phyloP scores from a whole-genome alignment of 2,329 filamentous ascomycete genomes.

The Calonectria hongkongensis region DNA sequence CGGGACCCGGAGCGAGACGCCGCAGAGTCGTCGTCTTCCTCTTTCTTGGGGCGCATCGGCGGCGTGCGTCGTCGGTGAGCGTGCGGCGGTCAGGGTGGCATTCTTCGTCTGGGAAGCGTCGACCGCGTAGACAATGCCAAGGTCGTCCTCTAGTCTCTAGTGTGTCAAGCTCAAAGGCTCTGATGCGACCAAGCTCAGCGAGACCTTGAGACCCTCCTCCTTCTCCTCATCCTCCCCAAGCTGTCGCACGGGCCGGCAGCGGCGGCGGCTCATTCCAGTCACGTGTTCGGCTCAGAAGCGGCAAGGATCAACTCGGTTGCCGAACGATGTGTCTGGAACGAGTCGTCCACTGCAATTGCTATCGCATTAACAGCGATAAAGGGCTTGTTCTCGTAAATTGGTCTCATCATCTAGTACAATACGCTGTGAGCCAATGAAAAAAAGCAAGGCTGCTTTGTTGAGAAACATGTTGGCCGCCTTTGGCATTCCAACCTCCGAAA shows the following conservation, averaged over 20 bases:
- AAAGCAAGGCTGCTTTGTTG: background rate
- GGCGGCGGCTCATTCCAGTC: background rate
- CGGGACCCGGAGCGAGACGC: conserved; percentile 8
- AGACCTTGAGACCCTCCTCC: too few relatives aligned
- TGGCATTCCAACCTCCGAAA: conserved; percentile 1
- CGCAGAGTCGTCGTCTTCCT: background rate
- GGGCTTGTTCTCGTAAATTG: background rate
- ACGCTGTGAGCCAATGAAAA: background rate
- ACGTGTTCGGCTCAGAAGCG: background rate
- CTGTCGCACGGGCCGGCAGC: background rate
- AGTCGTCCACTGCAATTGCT: background rate
- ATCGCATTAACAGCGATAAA: background rate
- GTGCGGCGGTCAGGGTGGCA: conserved; percentile 1
- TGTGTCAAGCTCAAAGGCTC: background rate
- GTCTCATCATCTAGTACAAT: background rate
- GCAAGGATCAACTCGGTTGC: background rate
- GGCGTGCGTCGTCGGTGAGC: conserved; percentile 1
- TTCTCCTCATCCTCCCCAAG: too few relatives aligned
- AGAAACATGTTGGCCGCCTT: background rate
- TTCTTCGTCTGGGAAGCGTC: background rate
- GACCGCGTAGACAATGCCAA: background rate
- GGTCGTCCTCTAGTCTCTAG: too few relatives aligned
- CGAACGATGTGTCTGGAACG: background rate
- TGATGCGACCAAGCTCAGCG: background rate
- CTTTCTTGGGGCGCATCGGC: conserved; percentile 26